Evolutionary conservation across 371 early-diverging fungal species (phyloP).

Genomic region (Apophysomyces elegans): DNA sequence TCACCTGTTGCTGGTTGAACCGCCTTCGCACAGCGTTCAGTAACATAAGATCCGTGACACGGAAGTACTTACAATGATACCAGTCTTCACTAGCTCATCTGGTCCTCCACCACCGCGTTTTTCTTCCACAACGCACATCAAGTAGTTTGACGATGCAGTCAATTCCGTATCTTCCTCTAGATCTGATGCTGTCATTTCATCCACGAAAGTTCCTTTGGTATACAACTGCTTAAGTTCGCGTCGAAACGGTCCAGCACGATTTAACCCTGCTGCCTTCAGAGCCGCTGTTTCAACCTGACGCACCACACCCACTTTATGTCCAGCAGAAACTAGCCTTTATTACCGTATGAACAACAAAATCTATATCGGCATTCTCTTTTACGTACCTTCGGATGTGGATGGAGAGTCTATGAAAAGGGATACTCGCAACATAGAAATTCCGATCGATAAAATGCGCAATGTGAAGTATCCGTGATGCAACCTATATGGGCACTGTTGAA

Average conservation of each 20-base stretch:
- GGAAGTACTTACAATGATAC: constrained; percentile 48
- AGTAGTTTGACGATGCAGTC: constrained; percentile 36
- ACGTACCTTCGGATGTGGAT: constrained; percentile 74
- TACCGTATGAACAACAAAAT: background rate
- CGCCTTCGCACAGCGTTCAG: constrained; percentile 33
- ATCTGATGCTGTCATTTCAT: constrained; percentile 53
- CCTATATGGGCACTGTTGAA: constrained; percentile 33
- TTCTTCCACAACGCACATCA: constrained; percentile 66
- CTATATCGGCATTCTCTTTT: background rate
- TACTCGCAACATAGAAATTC: constrained; percentile 80
- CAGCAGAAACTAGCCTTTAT: constrained; percentile 73
- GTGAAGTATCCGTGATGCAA: constrained; percentile 71
- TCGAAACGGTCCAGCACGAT: constrained; percentile 74
- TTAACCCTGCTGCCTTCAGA: constrained; percentile 77
- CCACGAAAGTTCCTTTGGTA: constrained; percentile 82
- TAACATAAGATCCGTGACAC: background rate
- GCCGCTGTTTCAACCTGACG: constrained; percentile 89
- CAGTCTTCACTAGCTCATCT: constrained; percentile 51
- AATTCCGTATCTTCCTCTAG: constrained; percentile 28
- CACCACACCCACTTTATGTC: constrained; percentile 86
- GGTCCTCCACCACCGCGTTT: constrained; percentile 53
- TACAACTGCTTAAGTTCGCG: constrained; percentile 76
- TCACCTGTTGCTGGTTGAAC: constrained; percentile 78
- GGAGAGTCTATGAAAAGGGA: constrained; percentile 77
- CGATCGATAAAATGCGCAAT: constrained; percentile 80